These are phyloP conservation scores for Scedosporium dehoogii DNA, from an alignment of 2,329 filamentous ascomycete species.

Conservation along the genomic window DNA sequence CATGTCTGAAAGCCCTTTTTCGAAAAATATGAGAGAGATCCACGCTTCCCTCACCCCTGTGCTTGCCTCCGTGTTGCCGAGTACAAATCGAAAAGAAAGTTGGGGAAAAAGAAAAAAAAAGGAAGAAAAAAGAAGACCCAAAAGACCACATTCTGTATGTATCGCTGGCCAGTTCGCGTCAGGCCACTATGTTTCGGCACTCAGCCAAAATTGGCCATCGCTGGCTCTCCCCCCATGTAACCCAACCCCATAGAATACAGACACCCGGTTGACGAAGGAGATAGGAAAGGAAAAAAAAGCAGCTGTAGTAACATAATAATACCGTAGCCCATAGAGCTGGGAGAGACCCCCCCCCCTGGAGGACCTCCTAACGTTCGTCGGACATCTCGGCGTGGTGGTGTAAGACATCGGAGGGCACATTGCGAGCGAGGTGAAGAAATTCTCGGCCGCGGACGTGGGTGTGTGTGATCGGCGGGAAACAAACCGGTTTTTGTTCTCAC, in stretches of 20 bases:
- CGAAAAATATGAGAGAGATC: no score
- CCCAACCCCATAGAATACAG: not conserved
- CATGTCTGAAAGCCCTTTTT: no score
- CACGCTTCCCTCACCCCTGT: not conserved
- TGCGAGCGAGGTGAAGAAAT: not conserved
- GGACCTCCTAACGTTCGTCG: not conserved
- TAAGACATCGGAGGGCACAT: no score
- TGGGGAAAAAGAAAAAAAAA: not conserved
- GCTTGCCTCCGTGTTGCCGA: not conserved
- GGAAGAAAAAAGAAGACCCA: not conserved
- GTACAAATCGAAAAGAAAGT: not conserved
- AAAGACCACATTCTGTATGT: not conserved
- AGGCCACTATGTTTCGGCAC: not conserved
- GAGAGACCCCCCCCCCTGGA: not conserved
- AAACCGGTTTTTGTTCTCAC: no score
- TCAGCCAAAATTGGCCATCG: not conserved
- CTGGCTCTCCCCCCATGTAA: not conserved
- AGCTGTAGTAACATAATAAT: not conserved
- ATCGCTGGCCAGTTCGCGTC: not conserved
- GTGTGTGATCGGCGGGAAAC: no score
- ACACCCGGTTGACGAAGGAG: not conserved
- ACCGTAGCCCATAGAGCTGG: not conserved
- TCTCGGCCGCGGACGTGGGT: constrained; percentile 5
- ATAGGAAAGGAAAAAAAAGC: not conserved
- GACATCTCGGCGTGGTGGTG: no score